Conservation (phyloP, 2,329 filamentous ascomycete genomes). For the Pseudogymnoascus sp. region DNA sequence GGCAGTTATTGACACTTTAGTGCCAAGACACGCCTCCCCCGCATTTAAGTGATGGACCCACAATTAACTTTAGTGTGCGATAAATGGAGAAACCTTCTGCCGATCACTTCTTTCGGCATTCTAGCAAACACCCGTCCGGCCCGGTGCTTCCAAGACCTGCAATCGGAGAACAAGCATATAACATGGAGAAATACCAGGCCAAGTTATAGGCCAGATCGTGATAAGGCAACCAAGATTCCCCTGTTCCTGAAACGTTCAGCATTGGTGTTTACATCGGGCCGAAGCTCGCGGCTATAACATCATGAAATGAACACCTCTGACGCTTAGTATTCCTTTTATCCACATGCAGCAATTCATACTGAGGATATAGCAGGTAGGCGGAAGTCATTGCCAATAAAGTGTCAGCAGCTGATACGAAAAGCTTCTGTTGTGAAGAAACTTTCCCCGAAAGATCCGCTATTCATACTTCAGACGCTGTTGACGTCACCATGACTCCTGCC, state of each 20-base stretch:
- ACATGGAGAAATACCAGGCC: neutral
- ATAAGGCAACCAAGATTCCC: neutral
- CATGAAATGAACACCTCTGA: neutral
- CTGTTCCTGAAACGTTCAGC: neutral
- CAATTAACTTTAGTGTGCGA: neutral
- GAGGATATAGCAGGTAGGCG: too few species aligned
- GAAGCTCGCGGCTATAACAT: neutral
- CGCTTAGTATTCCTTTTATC: neutral
- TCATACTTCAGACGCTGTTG: neutral
- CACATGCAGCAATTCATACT: neutral
- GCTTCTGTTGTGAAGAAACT: neutral
- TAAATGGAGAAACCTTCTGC: neutral
- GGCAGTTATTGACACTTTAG: neutral
- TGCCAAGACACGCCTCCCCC: neutral
- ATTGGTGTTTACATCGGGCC: neutral
- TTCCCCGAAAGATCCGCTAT: neutral
- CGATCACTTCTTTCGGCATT: neutral
- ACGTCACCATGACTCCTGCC: neutral
- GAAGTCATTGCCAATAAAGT: neutral
- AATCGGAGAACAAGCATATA: neutral
- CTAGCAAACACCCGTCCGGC: neutral
- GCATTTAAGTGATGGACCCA: neutral
- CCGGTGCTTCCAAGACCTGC: neutral
- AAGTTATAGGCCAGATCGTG: neutral
- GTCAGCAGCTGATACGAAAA: neutral